These are phyloP conservation scores for Metschnikowia noctiluminum DNA, from an alignment of 805 yeast genomes.

Conservation along the genomic window DNA sequence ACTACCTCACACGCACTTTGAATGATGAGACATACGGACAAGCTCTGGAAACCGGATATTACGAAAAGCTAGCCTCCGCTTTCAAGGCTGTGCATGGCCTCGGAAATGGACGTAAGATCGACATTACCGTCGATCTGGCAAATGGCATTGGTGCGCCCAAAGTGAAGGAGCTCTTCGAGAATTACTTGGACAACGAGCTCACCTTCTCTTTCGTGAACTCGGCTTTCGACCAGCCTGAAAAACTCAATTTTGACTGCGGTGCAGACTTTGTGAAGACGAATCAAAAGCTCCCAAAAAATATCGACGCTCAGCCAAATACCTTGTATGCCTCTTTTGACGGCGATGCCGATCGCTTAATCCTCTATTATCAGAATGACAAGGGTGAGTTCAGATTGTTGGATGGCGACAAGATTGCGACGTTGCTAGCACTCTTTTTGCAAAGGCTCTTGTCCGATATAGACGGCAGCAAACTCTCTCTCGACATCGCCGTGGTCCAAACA, in stretches of 20 bases:
- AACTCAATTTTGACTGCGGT: slow-evolving; percentile 79
- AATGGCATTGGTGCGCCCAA: slow-evolving; percentile 96
- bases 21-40: slow-evolving; percentile 67
- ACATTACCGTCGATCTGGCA: slow-evolving; percentile 80
- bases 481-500: slow-evolving; percentile 89
- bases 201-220: slow-evolving; percentile 50
- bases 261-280: slow-evolving; percentile 94
- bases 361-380: slow-evolving; percentile 51
- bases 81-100: slow-evolving; percentile 43
- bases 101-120: slow-evolving; percentile 24
- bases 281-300: slow-evolving; percentile 69
- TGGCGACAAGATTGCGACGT: slow-evolving; percentile 90
- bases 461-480: slow-evolving; percentile 41
- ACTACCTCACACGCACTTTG: slow-evolving; percentile 70
- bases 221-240: slow-evolving; percentile 48
- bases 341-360: slow-evolving; percentile 93
- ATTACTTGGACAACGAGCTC: slow-evolving; percentile 40
- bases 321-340: slow-evolving; percentile 90
- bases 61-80: slow-evolving; percentile 54
- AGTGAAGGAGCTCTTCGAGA: slow-evolving; percentile 44
- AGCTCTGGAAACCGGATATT: slow-evolving; percentile 67
- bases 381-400: slow-evolving; percentile 61
- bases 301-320: slow-evolving; percentile 42
- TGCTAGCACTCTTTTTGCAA: slow-evolving; percentile 68
- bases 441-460: slow-evolving; percentile 47